Evolutionary conservation across 2,329 filamentous ascomycete species (phyloP).

Genomic region (Apiospora hydei): DNA sequence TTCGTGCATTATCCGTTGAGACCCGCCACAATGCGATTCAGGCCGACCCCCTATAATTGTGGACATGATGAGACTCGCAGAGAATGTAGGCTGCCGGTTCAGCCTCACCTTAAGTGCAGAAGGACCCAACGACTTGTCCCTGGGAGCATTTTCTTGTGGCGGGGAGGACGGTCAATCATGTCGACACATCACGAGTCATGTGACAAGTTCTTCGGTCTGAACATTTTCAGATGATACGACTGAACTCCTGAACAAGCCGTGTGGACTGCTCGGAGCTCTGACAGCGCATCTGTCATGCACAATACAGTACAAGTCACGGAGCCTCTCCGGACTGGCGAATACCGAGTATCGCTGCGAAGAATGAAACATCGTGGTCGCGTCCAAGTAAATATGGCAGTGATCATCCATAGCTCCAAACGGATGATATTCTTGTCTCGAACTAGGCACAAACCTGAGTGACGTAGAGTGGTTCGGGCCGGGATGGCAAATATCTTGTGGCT

Average conservation of each 20-base stretch:
- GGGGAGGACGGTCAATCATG: background rate
- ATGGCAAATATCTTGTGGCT: background rate
- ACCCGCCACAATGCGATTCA: background rate
- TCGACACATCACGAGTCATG: background rate
- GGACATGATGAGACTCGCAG: background rate
- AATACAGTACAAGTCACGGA: background rate
- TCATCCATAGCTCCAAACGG: background rate
- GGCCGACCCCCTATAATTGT: background rate
- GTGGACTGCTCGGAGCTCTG: background rate
- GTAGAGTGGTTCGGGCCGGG: background rate
- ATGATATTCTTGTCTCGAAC: background rate
- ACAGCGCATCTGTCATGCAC: background rate
- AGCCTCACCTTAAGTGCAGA: background rate
- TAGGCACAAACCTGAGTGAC: background rate
- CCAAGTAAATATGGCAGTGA: background rate
- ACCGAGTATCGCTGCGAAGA: background rate
- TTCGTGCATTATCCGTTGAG: background rate
- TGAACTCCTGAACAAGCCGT: background rate
- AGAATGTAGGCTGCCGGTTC: background rate
- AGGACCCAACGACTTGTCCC: background rate
- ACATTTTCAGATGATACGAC: conserved; percentile 1
- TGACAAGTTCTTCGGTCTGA: background rate
- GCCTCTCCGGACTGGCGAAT: background rate
- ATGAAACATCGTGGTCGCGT: background rate
- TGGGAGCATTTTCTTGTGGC: background rate